A percentile compares a stretch with the other conserved stretches of the same genome.
These are phyloP conservation scores for Leccinum angustisporum DNA, from an alignment of 1,284 basidiomycete species.

Conservation along the genomic window DNA sequence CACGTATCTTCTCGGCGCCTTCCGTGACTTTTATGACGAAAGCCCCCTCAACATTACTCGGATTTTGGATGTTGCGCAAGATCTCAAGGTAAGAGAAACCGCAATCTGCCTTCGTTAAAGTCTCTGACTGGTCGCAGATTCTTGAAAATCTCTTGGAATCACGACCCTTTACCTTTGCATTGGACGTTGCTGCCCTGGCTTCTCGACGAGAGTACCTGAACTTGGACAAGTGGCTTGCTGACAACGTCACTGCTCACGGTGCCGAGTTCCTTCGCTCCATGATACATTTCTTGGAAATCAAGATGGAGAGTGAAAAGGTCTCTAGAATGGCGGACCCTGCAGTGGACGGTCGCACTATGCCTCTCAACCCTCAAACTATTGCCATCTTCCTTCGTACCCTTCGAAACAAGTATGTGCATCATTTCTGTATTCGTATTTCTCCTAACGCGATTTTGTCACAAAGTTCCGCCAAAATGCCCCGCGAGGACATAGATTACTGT, in stretches of 20 bases:
- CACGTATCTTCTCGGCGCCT: constrained; percentile 80
- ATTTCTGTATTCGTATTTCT: background rate
- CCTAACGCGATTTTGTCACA: constrained; percentile 4
- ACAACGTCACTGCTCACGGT: constrained; percentile 80
- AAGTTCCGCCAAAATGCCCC: constrained; percentile 64
- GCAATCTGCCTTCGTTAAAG: background rate
- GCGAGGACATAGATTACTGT: constrained; percentile 86
- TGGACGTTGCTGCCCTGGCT: constrained; percentile 92
- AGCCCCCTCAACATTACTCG: constrained; percentile 92
- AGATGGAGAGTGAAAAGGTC: constrained; percentile 86
- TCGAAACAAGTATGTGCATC: constrained; percentile 66
- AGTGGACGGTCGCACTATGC: constrained; percentile 78
- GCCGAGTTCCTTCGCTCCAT: constrained; percentile 86
- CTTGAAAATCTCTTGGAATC: constrained; percentile 88
- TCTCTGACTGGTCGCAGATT: constrained; percentile 53
- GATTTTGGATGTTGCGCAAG: constrained; percentile 93
- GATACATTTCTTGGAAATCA: constrained; percentile 86
- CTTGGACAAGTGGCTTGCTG: constrained; percentile 94
- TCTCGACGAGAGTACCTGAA: constrained; percentile 93
- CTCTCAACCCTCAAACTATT: constrained; percentile 83
- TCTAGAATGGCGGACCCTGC: constrained; percentile 77
- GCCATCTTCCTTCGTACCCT: constrained; percentile 89
- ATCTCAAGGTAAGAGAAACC: constrained; percentile 71
- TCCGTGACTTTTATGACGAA: constrained; percentile 91
- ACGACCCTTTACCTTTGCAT: constrained; percentile 82